Percentiles rank a stretch among this genome's conserved stretches.
Evolutionary conservation across 306 rosid genomes (phyloP).

Genomic region (Lathyrus oleraceus): DNA sequence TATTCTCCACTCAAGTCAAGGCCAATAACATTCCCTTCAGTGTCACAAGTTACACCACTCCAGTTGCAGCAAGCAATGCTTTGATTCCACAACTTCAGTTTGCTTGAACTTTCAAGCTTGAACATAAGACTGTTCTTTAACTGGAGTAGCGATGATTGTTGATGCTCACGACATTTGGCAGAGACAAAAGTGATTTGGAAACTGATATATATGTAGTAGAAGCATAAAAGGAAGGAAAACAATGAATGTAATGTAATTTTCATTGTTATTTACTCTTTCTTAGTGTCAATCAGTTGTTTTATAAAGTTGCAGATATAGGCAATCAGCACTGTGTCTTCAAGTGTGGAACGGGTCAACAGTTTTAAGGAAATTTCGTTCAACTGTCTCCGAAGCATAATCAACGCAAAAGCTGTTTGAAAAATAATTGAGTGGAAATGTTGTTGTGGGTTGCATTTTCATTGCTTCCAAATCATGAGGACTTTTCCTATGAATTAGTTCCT

Average conservation of each 20-base stretch:
- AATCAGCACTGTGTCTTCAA: not conserved
- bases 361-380: not conserved
- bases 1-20: not conserved
- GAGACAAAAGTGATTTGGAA: not conserved
- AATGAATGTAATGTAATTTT: not conserved
- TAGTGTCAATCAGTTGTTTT: not conserved
- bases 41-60: not conserved
- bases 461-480: no score
- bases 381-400: no score
- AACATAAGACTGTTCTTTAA: not conserved
- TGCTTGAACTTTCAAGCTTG: not conserved
- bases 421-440: no score
- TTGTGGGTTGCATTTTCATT: no score
- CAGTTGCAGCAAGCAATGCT: not conserved
- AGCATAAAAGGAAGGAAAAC: not conserved
- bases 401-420: no score
- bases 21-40: not conserved
- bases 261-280: conserved; percentile 17
- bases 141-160: not conserved
- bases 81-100: not conserved
- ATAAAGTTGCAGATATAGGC: conserved; percentile 27
- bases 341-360: not conserved
- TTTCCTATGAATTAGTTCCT: no score
- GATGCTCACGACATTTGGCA: not conserved
- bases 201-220: not conserved